Evolutionary conservation across 768 basidiomycete species (phyloP).

Genomic region (Gyrodon lividus): DNA sequence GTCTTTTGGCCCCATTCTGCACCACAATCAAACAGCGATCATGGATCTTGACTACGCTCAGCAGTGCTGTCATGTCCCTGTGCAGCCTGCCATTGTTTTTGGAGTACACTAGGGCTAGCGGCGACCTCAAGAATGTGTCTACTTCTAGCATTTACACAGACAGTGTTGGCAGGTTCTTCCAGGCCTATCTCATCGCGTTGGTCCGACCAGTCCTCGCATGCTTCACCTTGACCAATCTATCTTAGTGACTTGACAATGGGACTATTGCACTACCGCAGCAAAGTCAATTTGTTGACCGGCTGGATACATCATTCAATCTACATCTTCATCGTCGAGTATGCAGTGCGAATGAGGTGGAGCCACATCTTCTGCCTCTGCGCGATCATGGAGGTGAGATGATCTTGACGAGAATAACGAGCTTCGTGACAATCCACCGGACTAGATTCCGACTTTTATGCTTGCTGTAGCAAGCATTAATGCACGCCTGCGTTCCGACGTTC

Average conservation of each 20-base stretch:
- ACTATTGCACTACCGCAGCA: slow-evolving; percentile 43
- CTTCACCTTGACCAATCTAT: slow-evolving; percentile 9
- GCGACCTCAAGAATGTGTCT: slow-evolving; percentile 25
- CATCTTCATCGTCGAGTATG: slow-evolving; percentile 40
- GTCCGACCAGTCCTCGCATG: slow-evolving; percentile 19
- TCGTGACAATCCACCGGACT: not conserved
- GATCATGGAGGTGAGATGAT: slow-evolving; percentile 45
- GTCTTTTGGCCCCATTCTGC: slow-evolving; percentile 30
- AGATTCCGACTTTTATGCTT: slow-evolving; percentile 56
- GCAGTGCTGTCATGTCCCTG: slow-evolving; percentile 41
- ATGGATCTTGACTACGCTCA: slow-evolving; percentile 46
- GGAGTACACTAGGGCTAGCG: slow-evolving; percentile 27
- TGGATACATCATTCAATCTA: slow-evolving; percentile 53
- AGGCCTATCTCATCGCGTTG: slow-evolving; percentile 42
- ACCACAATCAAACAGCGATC: slow-evolving; percentile 41
- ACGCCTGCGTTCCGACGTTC: slow-evolving; percentile 42
- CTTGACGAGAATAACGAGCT: slow-evolving; percentile 1
- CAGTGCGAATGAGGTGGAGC: slow-evolving; percentile 34
- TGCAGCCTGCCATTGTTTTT: slow-evolving; percentile 40
- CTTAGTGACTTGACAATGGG: slow-evolving; percentile 48
- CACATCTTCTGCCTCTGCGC: slow-evolving; percentile 45
- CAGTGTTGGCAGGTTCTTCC: slow-evolving; percentile 40
- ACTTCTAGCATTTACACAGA: slow-evolving; percentile 23
- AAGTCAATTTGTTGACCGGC: slow-evolving; percentile 50
- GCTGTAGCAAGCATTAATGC: slow-evolving; percentile 46